Conservation (phyloP, 352 stramenopile genomes). For the Pythium utonaiense region DNA sequence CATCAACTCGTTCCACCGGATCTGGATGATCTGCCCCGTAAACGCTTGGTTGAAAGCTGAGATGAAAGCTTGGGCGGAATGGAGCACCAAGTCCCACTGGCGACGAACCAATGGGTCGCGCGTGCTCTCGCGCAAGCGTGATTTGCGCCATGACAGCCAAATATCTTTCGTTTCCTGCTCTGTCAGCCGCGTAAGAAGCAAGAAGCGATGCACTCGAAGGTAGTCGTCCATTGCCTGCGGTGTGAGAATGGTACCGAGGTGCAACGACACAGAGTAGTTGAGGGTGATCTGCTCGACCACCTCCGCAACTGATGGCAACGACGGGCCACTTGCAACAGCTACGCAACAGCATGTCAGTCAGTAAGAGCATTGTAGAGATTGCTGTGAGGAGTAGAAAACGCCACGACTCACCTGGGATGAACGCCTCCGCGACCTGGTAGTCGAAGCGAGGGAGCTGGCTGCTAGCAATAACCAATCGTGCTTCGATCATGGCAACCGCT, state of each 20-base stretch:
- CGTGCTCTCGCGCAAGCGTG: not conserved
- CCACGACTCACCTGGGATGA: constrained; percentile 38
- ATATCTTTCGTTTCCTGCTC: constrained; percentile 47
- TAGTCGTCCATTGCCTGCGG: constrained; percentile 7
- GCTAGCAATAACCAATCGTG: constrained; percentile 21
- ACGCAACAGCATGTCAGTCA: no score
- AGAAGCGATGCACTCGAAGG: constrained; percentile 15
- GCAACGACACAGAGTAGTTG: constrained; percentile 9
- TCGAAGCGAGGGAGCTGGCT: constrained; percentile 35
- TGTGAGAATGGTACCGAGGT: constrained; percentile 16
- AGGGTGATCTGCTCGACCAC: constrained; percentile 18
- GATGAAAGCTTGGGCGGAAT: constrained; percentile 12
- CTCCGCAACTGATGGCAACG: constrained; percentile 25
- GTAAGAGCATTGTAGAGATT: no score
- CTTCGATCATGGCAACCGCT: constrained; percentile 56
- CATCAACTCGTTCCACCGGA: constrained; percentile 12
- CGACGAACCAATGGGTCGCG: constrained; percentile 1
- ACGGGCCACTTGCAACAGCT: constrained; percentile 37
- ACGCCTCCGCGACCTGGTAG: constrained; percentile 35
- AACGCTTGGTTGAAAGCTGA: constrained; percentile 21
- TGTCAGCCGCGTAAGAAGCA: constrained; percentile 29
- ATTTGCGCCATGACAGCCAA: constrained; percentile 19
- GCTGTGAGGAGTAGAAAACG: not conserved
- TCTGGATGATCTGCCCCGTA: constrained; percentile 13
- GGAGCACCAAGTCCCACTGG: constrained; percentile 19